A percentile compares a stretch with the other conserved stretches of the same genome.
These are phyloP conservation scores for Silene uniflora DNA, from an alignment of 148 eudicot species.

Conservation along the genomic window DNA sequence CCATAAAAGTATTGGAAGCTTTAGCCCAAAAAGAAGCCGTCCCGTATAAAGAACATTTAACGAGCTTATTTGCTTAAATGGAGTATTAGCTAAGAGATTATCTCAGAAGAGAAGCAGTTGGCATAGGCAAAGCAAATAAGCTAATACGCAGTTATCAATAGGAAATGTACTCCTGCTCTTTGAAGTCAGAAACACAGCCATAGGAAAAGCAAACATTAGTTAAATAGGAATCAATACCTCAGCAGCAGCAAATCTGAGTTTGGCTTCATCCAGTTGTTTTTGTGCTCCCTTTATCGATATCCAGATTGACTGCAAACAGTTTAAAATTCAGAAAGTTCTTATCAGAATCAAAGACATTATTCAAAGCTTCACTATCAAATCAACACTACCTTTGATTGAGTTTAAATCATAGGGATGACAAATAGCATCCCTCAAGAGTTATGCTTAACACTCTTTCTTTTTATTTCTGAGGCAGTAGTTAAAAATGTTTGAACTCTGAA, in stretches of 20 bases:
- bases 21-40: not conserved
- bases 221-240: conserved; percentile 51
- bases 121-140: too few relatives aligned
- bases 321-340: not conserved
- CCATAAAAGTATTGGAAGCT: too few relatives aligned
- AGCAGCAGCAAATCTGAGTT: conserved; percentile 94
- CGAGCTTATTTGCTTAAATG: not conserved
- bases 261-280: conserved; percentile 93
- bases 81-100: not conserved
- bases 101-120: not conserved
- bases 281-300: conserved; percentile 68
- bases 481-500: not conserved
- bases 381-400: not conserved
- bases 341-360: not conserved
- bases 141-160: too few relatives aligned
- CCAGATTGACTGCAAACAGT: conserved; percentile 87
- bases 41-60: not conserved
- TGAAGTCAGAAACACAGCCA: conserved; percentile 4
- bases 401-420: not conserved
- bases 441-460: not conserved
- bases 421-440: not conserved
- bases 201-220: not conserved
- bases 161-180: not conserved
- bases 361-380: not conserved
- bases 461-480: not conserved